Base-by-base conservation (phyloP, 371 early-diverging fungal species). In the Zancudomyces culisetae region DNA sequence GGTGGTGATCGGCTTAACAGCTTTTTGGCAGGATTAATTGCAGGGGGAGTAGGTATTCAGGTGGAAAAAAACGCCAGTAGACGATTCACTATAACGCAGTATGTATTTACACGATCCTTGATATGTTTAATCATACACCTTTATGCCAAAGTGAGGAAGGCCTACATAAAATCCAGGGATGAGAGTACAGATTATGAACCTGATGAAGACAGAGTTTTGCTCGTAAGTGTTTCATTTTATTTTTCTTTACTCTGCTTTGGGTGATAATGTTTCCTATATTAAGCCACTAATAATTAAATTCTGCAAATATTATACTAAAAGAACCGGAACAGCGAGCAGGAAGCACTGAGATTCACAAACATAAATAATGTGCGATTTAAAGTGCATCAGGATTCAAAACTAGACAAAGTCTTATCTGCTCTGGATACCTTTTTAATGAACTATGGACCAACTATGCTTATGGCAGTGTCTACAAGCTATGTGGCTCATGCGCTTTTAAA, bases 1-100 rank as follows among this genome's bases (percentile, higher is more conserved):
- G 74, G 74, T 26, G 71, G 74, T 26, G 83, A 85, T 60, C 61
- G 70, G 22, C 60, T 75, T 42, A 83, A 83, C 49, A 72, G 87
- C 4, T 78, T 87, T 58, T 61, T 85, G 6, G 89, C 90, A 2
- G 90, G 88, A 18, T 66, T 76, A 29, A 57, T 85, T 0, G 82
- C 89, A 2, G 87, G 89, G 1, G 43, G 59, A 6, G 47, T 80
- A 52, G 64, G 80, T 0, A 66, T 86, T 20, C 58, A 71, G 20
- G 63, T 88, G 27, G 89, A 90, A 64, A 67, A 70, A 15, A 81
- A 81, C 64, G 61, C 69, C 29, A 70, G 69, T 13, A 74, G 87
- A 27, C 70, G 87, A 28, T 74, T 77, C 42, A 81, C 87, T 19
- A 74, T 90, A 30, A 78, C 83, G 49, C 66, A 87, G 35, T 88